Conservation (phyloP, 352 stramenopile genomes). For the Phytopythium vexans region DNA sequence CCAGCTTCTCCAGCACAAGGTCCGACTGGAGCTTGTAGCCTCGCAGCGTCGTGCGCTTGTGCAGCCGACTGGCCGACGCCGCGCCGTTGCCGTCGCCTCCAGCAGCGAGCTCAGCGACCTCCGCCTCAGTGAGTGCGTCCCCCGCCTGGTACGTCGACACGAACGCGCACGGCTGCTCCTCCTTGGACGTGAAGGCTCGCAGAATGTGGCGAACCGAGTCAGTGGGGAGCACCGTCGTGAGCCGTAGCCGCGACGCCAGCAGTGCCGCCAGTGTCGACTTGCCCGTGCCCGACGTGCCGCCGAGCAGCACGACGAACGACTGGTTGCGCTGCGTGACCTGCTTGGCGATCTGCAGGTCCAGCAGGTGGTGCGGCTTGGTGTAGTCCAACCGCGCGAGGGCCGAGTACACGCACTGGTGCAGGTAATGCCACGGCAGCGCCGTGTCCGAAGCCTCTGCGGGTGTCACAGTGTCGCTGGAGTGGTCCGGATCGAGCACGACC, state of each 20-base stretch:
- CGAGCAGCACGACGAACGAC: slow-evolving; percentile 85
- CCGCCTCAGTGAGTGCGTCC: slow-evolving; percentile 51
- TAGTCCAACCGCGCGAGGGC: slow-evolving; percentile 77
- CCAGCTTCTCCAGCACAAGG: slow-evolving; percentile 80
- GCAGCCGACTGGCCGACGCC: slow-evolving; percentile 69
- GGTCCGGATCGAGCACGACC: neutral
- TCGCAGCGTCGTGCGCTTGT: slow-evolving; percentile 79
- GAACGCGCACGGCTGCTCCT: slow-evolving; percentile 77
- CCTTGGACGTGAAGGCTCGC: slow-evolving; percentile 76
- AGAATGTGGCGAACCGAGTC: slow-evolving; percentile 85
- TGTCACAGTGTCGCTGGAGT: too few species aligned
- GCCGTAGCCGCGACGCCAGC: slow-evolving; percentile 62
- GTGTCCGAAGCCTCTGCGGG: neutral
- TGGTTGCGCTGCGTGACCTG: slow-evolving; percentile 85
- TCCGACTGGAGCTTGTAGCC: slow-evolving; percentile 84
- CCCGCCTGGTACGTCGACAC: slow-evolving; percentile 88
- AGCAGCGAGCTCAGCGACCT: slow-evolving; percentile 55
- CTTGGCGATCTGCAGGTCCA: slow-evolving; percentile 84
- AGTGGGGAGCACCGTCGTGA: slow-evolving; percentile 82
- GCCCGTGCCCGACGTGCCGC: slow-evolving; percentile 79
- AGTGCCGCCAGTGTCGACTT: slow-evolving; percentile 86
- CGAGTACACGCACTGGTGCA: slow-evolving; percentile 83
- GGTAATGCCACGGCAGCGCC: slow-evolving; percentile 62
- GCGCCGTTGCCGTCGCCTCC: slow-evolving; percentile 21
- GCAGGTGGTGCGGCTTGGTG: slow-evolving; percentile 79